Evolutionary conservation across 768 basidiomycete genomes (phyloP).

Genomic region (Tylopilus rubrobrunneus): DNA sequence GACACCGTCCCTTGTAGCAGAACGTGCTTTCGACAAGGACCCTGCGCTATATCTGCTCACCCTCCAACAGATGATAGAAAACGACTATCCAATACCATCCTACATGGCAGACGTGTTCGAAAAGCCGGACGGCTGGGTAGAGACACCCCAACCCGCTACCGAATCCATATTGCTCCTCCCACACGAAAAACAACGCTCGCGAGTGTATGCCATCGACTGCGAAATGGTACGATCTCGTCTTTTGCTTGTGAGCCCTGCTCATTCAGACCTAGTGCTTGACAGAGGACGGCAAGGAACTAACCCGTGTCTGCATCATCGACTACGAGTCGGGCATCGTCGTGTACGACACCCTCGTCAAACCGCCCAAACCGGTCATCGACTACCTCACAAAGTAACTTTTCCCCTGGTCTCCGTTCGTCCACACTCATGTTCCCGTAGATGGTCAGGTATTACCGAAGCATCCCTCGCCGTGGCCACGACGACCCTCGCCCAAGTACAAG

Average conservation of each 20-base stretch:
- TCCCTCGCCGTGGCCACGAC: constrained; percentile 67
- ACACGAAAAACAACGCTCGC: constrained; percentile 34
- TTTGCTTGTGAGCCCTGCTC: neutral
- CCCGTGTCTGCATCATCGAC: constrained; percentile 82
- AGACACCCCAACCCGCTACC: constrained; percentile 57
- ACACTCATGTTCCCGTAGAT: constrained; percentile 41
- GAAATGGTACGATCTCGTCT: constrained; percentile 73
- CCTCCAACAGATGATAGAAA: constrained; percentile 86
- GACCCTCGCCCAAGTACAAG: constrained; percentile 55
- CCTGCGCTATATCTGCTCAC: constrained; percentile 72
- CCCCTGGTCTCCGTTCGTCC: neutral
- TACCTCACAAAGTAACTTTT: constrained; percentile 80
- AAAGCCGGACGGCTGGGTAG: constrained; percentile 71
- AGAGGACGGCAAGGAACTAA: constrained; percentile 85
- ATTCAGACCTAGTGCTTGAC: constrained; percentile 67
- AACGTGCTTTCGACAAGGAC: constrained; percentile 56
- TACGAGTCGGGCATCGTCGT: constrained; percentile 65
- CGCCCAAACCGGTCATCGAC: constrained; percentile 76
- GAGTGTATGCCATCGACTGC: constrained; percentile 87
- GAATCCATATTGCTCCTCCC: constrained; percentile 31
- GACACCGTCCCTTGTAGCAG: constrained; percentile 38
- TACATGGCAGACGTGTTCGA: constrained; percentile 74
- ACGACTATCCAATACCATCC: constrained; percentile 87
- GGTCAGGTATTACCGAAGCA: constrained; percentile 89
- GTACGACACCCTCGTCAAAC: constrained; percentile 89